These are phyloP conservation scores for Hanseniaspora pseudoguilliermondii DNA, from an alignment of 805 yeast species.

Conservation along the genomic window DNA sequence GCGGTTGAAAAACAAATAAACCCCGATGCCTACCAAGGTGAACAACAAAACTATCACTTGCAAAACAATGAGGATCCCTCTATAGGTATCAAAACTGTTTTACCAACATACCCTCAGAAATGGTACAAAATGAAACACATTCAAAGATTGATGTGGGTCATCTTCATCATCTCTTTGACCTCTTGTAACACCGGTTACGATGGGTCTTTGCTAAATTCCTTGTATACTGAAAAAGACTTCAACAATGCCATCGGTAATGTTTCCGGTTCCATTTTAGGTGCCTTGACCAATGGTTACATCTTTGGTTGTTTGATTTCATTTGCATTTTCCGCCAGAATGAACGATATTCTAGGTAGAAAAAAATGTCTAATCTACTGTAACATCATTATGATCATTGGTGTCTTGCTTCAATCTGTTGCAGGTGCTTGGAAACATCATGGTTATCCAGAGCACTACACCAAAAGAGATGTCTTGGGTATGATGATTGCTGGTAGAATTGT, in stretches of 20 bases:
- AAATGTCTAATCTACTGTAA: constrained; percentile 20
- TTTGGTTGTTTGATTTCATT: constrained; percentile 32
- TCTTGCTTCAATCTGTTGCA: constrained; percentile 14
- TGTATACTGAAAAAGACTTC: constrained; percentile 37
- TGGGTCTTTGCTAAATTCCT: constrained; percentile 39
- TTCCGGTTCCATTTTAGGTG: constrained; percentile 31
- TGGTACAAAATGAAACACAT: constrained; percentile 32
- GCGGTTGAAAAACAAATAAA: background rate
- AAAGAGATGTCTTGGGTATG: constrained; percentile 27
- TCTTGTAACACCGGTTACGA: constrained; percentile 40
- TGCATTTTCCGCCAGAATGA: constrained; percentile 21
- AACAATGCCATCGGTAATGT: constrained; percentile 30
- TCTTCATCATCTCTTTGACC: constrained; percentile 33
- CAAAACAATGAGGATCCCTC: background rate
- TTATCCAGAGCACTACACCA: constrained; percentile 29
- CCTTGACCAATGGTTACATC: constrained; percentile 31
- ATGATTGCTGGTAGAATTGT: constrained; percentile 36
- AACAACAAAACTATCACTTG: background rate
- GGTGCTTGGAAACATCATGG: constrained; percentile 21
- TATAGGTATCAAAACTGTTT: constrained; percentile 11
- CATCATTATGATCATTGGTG: constrained; percentile 18
- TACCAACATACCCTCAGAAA: constrained; percentile 21
- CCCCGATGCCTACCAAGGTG: background rate
- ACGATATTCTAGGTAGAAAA: constrained; percentile 35
- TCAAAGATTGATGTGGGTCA: constrained; percentile 27